These are phyloP conservation scores for Jaminaea rosea DNA, from an alignment of 1,284 basidiomycete genomes.

Conservation along the genomic window DNA sequence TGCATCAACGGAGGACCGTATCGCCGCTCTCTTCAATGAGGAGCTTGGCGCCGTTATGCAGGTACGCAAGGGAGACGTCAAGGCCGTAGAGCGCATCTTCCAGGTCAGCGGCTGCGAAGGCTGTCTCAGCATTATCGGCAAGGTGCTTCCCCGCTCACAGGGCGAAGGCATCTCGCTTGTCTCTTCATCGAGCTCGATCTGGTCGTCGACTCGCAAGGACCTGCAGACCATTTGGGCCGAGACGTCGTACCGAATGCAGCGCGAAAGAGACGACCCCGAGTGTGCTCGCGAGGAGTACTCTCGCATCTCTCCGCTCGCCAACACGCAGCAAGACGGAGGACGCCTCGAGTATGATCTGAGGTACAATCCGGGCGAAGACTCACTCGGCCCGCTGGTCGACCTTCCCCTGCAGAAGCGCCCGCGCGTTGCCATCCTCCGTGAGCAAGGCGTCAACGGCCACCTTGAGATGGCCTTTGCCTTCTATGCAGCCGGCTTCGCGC, in stretches of 20 bases:
- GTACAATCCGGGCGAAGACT: slow-evolving; percentile 32
- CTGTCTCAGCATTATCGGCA: slow-evolving; percentile 67
- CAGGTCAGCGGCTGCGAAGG: slow-evolving; percentile 60
- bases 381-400: slow-evolving; percentile 17
- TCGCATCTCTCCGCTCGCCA: slow-evolving; percentile 53
- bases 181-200: slow-evolving; percentile 16
- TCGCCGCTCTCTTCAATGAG: slow-evolving; percentile 78
- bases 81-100: slow-evolving; percentile 59
- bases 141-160: slow-evolving; percentile 39
- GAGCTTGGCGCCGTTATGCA: slow-evolving; percentile 91
- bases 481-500: slow-evolving; percentile 80
- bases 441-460: slow-evolving; percentile 97
- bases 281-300: slow-evolving; percentile 73
- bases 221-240: slow-evolving; percentile 86
- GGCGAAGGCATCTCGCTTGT: slow-evolving; percentile 57
- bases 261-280: slow-evolving; percentile 71
- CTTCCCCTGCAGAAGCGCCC: slow-evolving; percentile 54
- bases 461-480: slow-evolving; percentile 99
- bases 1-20: slow-evolving; percentile 45
- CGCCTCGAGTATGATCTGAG: slow-evolving; percentile 32
- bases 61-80: slow-evolving; percentile 60
- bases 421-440: slow-evolving; percentile 86
- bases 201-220: slow-evolving; percentile 52
- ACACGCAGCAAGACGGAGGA: slow-evolving; percentile 14
- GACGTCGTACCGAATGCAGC: slow-evolving; percentile 86